Conservation (phyloP, 2,329 filamentous ascomycete species). For the Trichophyton verrucosum region DNA sequence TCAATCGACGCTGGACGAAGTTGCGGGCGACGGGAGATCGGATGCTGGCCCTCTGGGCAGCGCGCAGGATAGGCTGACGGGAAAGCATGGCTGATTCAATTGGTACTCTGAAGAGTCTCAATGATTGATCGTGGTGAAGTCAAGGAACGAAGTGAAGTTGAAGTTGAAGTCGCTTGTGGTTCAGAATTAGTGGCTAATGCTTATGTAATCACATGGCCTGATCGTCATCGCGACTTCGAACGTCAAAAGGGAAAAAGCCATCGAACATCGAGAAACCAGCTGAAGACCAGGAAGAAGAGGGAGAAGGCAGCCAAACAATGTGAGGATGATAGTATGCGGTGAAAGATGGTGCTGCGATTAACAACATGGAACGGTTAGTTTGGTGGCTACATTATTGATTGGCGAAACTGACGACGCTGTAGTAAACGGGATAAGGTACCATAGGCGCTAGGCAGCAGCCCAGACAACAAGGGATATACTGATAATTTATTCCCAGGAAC, state of each 20-base stretch:
- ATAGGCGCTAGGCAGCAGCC: neutral
- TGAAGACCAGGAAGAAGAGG: neutral
- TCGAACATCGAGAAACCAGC: neutral
- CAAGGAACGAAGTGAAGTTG: neutral
- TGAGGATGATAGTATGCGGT: neutral
- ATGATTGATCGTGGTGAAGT: neutral
- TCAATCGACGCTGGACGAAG: slow-evolving; percentile 57
- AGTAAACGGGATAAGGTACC: slow-evolving; percentile 69
- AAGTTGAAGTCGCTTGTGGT: neutral
- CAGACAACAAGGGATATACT: neutral
- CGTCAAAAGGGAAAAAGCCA: neutral
- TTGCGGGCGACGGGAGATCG: slow-evolving; percentile 38
- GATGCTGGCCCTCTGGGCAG: slow-evolving; percentile 42
- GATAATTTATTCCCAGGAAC: slow-evolving; percentile 42
- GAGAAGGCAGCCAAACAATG: neutral
- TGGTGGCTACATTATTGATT: neutral
- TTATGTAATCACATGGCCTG: neutral
- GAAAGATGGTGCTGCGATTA: slow-evolving; percentile 47
- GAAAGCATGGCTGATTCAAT: slow-evolving; percentile 43
- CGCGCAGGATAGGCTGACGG: slow-evolving; percentile 49
- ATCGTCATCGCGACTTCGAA: neutral
- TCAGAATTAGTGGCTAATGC: neutral
- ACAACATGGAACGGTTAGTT: slow-evolving; percentile 71
- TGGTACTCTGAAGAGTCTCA: slow-evolving; percentile 2
- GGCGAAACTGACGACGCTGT: slow-evolving; percentile 14